Conservation (phyloP, 192 early-diverging fungal species). For the Diversispora epigaea region DNA sequence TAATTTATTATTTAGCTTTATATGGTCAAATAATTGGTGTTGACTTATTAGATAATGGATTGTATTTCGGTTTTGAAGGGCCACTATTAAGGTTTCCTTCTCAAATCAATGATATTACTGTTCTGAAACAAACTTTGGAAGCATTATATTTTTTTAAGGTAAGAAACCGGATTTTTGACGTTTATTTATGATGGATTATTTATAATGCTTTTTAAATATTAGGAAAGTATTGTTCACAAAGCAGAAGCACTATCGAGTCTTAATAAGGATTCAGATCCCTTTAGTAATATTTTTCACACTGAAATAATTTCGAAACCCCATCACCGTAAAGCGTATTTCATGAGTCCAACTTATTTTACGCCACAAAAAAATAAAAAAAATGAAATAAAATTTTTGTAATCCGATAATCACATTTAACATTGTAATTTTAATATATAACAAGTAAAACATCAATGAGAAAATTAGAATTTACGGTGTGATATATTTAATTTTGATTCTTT, state of each 20-base stretch:
- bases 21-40: constrained; percentile 22
- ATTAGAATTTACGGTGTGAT: too few relatives aligned
- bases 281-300: constrained; percentile 25
- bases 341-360: constrained; percentile 17
- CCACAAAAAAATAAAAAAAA: constrained; percentile 6
- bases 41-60: constrained; percentile 32
- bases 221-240: constrained; percentile 29
- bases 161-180: constrained; percentile 6
- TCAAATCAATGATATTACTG: constrained; percentile 31
- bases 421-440: too few relatives aligned
- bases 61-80: constrained; percentile 32
- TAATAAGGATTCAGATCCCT: constrained; percentile 20
- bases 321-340: constrained; percentile 32
- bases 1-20: constrained; percentile 23
- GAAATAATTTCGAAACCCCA: constrained; percentile 26
- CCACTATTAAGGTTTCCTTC: constrained; percentile 31
- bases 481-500: too few relatives aligned
- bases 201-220: constrained; percentile 16
- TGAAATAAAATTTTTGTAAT: background rate
- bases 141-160: constrained; percentile 35
- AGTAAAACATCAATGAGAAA: too few relatives aligned
- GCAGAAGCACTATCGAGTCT: constrained; percentile 25
- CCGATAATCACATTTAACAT: too few relatives aligned
- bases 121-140: too few relatives aligned
- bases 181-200: constrained; percentile 21